A percentile compares a stretch with the other conserved stretches of the same genome.
phyloP scores from a whole-genome alignment of 2,329 filamentous ascomycete genomes.

The Trichoderma atrobrunneum region DNA sequence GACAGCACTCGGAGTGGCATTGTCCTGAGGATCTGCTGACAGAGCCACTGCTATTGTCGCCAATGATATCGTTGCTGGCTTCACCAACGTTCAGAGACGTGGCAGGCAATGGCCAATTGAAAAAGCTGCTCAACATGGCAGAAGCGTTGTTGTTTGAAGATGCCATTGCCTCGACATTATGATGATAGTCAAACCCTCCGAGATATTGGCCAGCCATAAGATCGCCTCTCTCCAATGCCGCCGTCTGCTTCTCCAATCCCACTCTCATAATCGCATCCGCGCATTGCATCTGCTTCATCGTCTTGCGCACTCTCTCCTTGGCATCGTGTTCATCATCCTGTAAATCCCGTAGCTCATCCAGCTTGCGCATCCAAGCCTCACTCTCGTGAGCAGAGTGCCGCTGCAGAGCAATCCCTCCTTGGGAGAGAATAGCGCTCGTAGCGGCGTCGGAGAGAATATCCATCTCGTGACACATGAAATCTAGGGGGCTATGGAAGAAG shows the following conservation, averaged over 20 bases:
- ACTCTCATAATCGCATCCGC: neutral
- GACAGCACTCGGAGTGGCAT: neutral
- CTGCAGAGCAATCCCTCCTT: neutral
- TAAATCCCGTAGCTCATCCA: neutral
- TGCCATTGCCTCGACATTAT: neutral
- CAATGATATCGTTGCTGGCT: neutral
- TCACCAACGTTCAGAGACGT: neutral
- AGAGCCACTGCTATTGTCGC: neutral
- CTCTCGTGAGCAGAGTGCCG: neutral
- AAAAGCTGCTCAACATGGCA: neutral
- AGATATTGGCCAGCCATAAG: neutral
- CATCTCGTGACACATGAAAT: conserved; percentile 5
- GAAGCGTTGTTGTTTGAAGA: neutral
- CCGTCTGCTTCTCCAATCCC: neutral
- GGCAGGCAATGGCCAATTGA: conserved; percentile 6
- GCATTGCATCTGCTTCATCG: neutral
- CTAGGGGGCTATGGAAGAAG: conserved; percentile 5
- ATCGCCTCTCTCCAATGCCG: neutral
- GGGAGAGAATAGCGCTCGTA: neutral
- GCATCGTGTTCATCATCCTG: neutral
- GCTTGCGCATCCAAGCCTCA: neutral
- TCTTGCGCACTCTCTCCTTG: neutral
- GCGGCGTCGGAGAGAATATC: neutral
- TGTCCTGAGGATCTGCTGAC: neutral
- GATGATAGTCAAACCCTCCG: neutral